Evolutionary conservation across 768 basidiomycete genomes (phyloP), one percentile per base, ranked within the genome.

Genomic region (Termitomyces eurrhizus): DNA sequence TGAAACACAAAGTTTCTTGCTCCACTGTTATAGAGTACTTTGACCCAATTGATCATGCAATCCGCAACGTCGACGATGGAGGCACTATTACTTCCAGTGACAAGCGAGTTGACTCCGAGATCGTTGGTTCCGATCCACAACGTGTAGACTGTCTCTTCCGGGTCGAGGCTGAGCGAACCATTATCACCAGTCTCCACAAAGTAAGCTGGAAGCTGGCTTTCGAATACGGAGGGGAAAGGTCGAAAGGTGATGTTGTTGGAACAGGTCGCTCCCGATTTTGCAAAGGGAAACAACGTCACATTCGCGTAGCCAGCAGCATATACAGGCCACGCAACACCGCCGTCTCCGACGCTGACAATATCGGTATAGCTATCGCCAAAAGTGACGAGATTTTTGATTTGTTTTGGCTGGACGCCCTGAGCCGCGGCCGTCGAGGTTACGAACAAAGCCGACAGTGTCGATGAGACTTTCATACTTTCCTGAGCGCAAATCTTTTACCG

Each of bases 61-160:
- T 68, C 67, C 18, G 80, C 77, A 0, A 85, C 83, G 52, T 87
- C 77, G 9, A 86, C 84, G 57, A 89, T 68, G 4, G 83, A 86
- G 14, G 84, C 83, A 60, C 69, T 62, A 56, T 78, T 75, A n/a
- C 74, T 73, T 1, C 85, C 85, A 0, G 83, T 84, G 16, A 88
- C 62, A 36, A 89, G 73, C 9, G 81, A 78, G 50, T 75, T 75
- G 8, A 68, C 76, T 1, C 87, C 87, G 3, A 89, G 76, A 66
- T 89, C 88, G 62, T 84, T 85, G 4, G 84, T 85, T 18, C 87
- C 86, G 61, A 88, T 84, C 87, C 87, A 89, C 13, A 88, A 74
- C 2, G 83, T 83, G 68, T 84, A 88, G 2, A 88, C 63, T 1
- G 87, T 89, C 54, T 83, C 75, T 1, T 74, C 69, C 0, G 80